Evolutionary conservation across 768 basidiomycete genomes (phyloP).

Genomic region (Leccinum rimulosum): DNA sequence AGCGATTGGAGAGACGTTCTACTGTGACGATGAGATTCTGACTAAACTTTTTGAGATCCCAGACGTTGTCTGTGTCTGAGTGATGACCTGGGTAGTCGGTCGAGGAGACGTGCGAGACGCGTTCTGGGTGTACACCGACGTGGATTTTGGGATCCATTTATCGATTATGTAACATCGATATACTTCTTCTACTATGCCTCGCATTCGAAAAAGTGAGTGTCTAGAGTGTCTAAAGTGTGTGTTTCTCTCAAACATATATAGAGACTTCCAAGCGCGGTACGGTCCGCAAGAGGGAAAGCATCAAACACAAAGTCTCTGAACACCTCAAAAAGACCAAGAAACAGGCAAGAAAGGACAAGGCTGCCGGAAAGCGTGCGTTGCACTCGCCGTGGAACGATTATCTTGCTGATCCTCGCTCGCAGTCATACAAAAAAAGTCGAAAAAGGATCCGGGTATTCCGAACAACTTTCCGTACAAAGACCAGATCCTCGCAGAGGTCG

Average conservation of each 20-base stretch:
- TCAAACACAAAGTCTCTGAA: constrained; percentile 75
- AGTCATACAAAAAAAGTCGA: constrained; percentile 42
- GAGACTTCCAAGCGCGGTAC: constrained; percentile 82
- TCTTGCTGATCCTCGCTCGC: constrained; percentile 2
- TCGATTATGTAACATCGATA: constrained; percentile 12
- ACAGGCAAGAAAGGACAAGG: constrained; percentile 67
- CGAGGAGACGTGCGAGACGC: constrained; percentile 77
- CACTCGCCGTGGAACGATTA: not conserved
- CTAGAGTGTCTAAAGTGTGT: not conserved
- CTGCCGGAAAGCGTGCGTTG: constrained; percentile 79
- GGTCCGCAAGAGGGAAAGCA: constrained; percentile 69
- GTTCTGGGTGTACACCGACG: constrained; percentile 68
- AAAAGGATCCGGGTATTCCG: constrained; percentile 90
- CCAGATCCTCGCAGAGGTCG: constrained; percentile 87
- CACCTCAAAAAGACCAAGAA: constrained; percentile 73
- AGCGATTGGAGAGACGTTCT: constrained; percentile 74
- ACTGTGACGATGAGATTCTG: constrained; percentile 74
- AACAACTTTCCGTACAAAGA: constrained; percentile 94
- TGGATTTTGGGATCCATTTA: constrained; percentile 41
- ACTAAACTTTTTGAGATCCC: constrained; percentile 75
- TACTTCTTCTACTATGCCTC: constrained; percentile 43
- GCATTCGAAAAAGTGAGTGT: constrained; percentile 64
- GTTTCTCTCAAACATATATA: constrained; percentile 27
- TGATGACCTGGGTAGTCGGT: constrained; percentile 91
- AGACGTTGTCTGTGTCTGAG: constrained; percentile 80